These are phyloP conservation scores for Cyberlindnera veronae DNA, from an alignment of 805 yeast species.

Conservation along the genomic window DNA sequence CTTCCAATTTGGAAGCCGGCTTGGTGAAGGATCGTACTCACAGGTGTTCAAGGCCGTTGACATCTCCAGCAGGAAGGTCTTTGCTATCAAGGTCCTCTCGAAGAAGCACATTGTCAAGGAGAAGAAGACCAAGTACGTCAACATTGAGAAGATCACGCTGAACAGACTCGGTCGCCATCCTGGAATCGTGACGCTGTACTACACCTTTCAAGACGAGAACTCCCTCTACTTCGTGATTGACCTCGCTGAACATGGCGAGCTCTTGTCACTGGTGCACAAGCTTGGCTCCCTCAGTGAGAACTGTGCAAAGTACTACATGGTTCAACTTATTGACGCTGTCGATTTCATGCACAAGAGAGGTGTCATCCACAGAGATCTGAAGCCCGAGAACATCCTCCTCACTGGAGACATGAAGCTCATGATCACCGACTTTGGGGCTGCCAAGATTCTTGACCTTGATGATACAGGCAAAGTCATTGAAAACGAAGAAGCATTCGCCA, in stretches of 20 bases:
- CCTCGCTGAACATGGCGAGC: constrained; percentile 93
- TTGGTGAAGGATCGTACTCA: constrained; percentile 96
- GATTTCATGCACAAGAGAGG: constrained; percentile 86
- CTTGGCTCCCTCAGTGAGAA: constrained; percentile 73
- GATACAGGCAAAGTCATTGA: constrained; percentile 19
- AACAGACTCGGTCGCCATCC: constrained; percentile 90
- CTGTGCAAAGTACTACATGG: constrained; percentile 75
- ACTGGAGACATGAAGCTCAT: constrained; percentile 83
- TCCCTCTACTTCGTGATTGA: constrained; percentile 89
- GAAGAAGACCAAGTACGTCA: constrained; percentile 91
- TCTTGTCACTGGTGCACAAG: constrained; percentile 72
- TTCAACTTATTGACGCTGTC: constrained; percentile 87
- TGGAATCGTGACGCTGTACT: constrained; percentile 87
- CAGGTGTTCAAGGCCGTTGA: constrained; percentile 89
- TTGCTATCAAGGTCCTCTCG: constrained; percentile 87
- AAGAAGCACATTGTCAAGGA: constrained; percentile 93
- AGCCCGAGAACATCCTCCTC: constrained; percentile 88
- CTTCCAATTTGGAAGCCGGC: constrained; percentile 74
- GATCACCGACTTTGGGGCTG: constrained; percentile 98
- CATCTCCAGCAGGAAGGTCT: constrained; percentile 62
- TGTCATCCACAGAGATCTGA: constrained; percentile 88
- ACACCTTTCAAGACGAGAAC: constrained; percentile 90
- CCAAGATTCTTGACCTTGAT: constrained; percentile 56
- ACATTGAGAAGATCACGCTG: constrained; percentile 88
- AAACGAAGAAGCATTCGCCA: constrained; percentile 28